These are phyloP conservation scores for Viola pubescens DNA, from an alignment of 441 rosid genomes.

Conservation along the genomic window DNA sequence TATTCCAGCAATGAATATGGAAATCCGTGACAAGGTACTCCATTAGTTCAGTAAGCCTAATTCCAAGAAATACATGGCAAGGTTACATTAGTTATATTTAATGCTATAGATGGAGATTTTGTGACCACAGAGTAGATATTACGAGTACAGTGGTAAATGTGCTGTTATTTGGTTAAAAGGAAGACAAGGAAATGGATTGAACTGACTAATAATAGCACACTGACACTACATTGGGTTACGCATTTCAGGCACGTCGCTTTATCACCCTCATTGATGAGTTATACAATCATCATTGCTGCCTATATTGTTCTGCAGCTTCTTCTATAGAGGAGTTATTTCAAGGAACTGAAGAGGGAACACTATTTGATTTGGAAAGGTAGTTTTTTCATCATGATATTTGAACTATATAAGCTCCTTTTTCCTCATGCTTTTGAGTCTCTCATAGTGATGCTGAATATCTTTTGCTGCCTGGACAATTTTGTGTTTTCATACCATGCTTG, in stretches of 20 bases:
- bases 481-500: no score
- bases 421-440: no score
- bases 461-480: no score
- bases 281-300: constrained; percentile 84
- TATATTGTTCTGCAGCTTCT: constrained; percentile 57
- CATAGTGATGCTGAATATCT: no score
- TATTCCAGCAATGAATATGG: constrained; percentile 85
- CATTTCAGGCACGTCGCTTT: constrained; percentile 80
- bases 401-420: no score
- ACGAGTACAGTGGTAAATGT: background rate
- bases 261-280: constrained; percentile 87
- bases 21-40: constrained; percentile 70
- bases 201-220: no score
- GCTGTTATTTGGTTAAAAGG: no score
- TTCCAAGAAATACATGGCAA: no score
- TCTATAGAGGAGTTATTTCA: constrained; percentile 85
- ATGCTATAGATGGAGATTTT: background rate
- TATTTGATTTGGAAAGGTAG: constrained; percentile 81
- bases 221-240: background rate
- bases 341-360: constrained; percentile 91
- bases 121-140: background rate
- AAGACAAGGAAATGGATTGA: no score
- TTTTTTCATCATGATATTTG: background rate
- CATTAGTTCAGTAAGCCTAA: no score
- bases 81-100: background rate